A percentile compares a stretch with the other conserved stretches of the same genome.
These are phyloP conservation scores for Agrocybe chaxingu DNA, from an alignment of 768 basidiomycete genomes.

Conservation along the genomic window DNA sequence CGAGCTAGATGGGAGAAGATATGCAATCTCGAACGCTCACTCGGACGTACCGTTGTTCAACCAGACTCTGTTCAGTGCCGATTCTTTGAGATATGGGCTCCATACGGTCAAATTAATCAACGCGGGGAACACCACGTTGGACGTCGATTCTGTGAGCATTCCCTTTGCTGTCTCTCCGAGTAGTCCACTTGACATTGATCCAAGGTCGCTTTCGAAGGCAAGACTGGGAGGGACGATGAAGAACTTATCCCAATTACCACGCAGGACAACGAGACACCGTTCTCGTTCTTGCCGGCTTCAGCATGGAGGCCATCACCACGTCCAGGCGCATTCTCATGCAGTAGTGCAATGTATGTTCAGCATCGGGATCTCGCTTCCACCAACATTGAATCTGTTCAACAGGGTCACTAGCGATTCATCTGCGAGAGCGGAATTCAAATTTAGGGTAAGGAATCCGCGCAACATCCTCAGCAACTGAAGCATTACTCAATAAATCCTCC, in stretches of 20 bases:
- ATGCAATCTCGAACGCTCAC: conserved; percentile 9
- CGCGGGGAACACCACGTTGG: conserved; percentile 12
- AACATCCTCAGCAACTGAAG: background rate
- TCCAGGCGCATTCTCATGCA: conserved; percentile 37
- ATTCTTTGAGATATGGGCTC: conserved; percentile 7
- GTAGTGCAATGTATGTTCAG: conserved; percentile 38
- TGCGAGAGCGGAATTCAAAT: conserved; percentile 33
- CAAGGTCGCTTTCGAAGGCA: conserved; percentile 14
- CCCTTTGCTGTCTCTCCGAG: conserved; percentile 3
- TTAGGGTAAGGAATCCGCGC: conserved; percentile 27
- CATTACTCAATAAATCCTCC: background rate
- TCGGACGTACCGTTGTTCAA: conserved; percentile 12
- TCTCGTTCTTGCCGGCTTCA: conserved; percentile 28
- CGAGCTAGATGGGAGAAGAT: conserved; percentile 13
- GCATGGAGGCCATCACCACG: conserved; percentile 31
- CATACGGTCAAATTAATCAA: conserved; percentile 18
- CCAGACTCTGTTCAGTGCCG: conserved; percentile 16
- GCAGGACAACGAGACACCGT: conserved; percentile 33
- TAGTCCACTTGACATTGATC: background rate
- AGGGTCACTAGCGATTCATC: conserved; percentile 31
- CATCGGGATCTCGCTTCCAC: background rate
- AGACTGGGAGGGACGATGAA: conserved; percentile 16
- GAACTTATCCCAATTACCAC: conserved; percentile 14
- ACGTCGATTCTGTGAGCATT: conserved; percentile 18
- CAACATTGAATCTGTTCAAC: background rate